Conservation (phyloP, 2,329 filamentous ascomycete genomes). For the Beauveria rudraprayagi region DNA sequence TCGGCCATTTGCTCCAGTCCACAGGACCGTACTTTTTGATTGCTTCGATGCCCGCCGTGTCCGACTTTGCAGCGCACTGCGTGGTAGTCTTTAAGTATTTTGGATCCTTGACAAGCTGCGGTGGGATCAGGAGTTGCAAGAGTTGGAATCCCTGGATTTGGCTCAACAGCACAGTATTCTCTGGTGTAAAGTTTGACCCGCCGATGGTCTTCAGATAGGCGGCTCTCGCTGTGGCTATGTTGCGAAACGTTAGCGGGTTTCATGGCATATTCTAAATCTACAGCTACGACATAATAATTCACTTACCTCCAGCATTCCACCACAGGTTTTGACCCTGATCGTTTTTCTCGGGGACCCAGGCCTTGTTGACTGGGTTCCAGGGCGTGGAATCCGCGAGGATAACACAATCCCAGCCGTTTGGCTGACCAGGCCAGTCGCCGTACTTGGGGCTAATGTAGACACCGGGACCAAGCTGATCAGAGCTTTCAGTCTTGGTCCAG, state of each 20-base stretch:
- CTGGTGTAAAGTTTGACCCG: neutral
- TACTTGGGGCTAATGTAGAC: neutral
- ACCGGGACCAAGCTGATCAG: neutral
- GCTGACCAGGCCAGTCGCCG: neutral
- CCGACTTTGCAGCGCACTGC: slow-evolving; percentile 1
- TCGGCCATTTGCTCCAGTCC: neutral
- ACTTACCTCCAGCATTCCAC: neutral
- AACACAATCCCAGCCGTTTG: neutral
- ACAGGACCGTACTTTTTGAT: neutral
- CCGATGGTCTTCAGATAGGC: neutral
- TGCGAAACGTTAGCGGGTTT: neutral
- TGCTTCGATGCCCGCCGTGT: neutral
- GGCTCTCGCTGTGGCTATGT: neutral
- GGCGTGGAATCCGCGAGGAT: neutral
- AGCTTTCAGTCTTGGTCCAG: neutral
- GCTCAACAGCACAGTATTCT: neutral
- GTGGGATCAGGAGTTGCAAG: neutral
- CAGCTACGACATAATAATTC: neutral
- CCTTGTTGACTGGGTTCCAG: neutral
- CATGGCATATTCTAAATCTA: too few species aligned
- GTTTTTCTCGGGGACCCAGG: neutral
- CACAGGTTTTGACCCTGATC: neutral
- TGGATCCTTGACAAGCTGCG: neutral
- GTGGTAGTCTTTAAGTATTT: neutral
- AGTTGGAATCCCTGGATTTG: neutral